Base-by-base conservation (phyloP, 1,139 yeast species). In the Pichia cactophila region DNA sequence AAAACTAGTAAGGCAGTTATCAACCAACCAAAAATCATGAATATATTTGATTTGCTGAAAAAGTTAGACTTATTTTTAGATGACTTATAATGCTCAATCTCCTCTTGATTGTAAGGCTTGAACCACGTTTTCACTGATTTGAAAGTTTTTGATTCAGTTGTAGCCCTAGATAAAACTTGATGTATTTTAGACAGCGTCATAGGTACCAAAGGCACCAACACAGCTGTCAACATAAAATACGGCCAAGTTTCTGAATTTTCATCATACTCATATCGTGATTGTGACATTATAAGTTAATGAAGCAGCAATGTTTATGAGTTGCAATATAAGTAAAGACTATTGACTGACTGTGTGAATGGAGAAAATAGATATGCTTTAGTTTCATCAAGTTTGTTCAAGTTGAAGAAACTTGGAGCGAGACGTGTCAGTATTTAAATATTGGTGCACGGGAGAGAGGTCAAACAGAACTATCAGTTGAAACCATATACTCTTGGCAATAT, bases 221-320 rank as follows among this genome's bases (percentile, higher is more conserved):
- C 71, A 50, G 89, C 70, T 2, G 97, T 92, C 62, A 87, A 70
- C 50, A 85, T 79, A 63, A 90, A 92, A 65, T 84, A 89, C 42
- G 98, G 98, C 97, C 97, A 92, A 7, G 95, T 89, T 61, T 88
- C 95, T 43, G 92, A 82, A 60, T 82, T 80, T 66, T 89, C 97
- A 69, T 92, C 98, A 67, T 90, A 92, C 52, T 78, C 81, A 61
- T 83, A 83, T 65, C 74, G 74, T 48, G 81, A 72, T 43, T 61
- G 61, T 31, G 67, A 62, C 65, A 61, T 61, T 11, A 10, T 31
- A 14, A 31, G 35, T 31, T 31, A 31, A 8, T 5, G 6, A 31
- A 31, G 4, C 35, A 31, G 35, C 35, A 31, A 14, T 31, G 11
- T 31, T 31, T 31, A 12, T 11, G 11, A 10, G 35, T 11, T 14